Evolutionary conservation across 345 rosid genomes (phyloP).

Genomic region (Mercurialis annua): DNA sequence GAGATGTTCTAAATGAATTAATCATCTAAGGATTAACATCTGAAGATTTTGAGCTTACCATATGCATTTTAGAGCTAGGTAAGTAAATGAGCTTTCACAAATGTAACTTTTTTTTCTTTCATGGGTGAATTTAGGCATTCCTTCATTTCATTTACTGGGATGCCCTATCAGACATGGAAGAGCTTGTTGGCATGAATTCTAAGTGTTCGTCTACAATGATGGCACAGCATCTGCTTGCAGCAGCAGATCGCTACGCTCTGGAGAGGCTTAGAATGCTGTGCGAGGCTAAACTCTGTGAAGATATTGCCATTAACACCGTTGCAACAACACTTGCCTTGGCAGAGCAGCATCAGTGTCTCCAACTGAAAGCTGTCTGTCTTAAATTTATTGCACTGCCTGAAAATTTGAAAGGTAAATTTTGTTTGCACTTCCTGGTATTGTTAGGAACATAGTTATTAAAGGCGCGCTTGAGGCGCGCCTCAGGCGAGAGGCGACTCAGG

Average conservation of each 20-base stretch:
- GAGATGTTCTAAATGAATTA: not conserved
- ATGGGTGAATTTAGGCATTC: conserved; percentile 20
- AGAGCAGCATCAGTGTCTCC: conserved; percentile 36
- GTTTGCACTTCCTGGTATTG: not conserved
- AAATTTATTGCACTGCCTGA: conserved; percentile 34
- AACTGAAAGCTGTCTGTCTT: conserved; percentile 31
- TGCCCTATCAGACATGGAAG: conserved; percentile 27
- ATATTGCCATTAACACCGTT: conserved; percentile 28
- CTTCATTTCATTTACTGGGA: conserved; percentile 38
- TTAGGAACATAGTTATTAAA: too few relatives aligned
- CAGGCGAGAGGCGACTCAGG: too few relatives aligned
- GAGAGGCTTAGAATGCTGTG: conserved; percentile 35
- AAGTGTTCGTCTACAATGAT: conserved; percentile 28
- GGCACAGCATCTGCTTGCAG: conserved; percentile 36
- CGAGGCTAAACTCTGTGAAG: conserved; percentile 32
- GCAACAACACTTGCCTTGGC: conserved; percentile 39
- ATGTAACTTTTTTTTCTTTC: conserved; percentile 4
- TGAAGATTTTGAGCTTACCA: not conserved
- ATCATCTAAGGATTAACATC: not conserved
- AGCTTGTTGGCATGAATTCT: conserved; percentile 24
- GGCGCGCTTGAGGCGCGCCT: too few relatives aligned
- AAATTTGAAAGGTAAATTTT: conserved; percentile 27
- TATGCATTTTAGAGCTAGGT: not conserved
- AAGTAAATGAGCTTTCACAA: not conserved
- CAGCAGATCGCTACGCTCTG: conserved; percentile 32